Percentiles rank a stretch among this genome's conserved stretches.
These are phyloP conservation scores for Camelina hispida DNA, from an alignment of 345 rosid genomes.

Conservation along the genomic window DNA sequence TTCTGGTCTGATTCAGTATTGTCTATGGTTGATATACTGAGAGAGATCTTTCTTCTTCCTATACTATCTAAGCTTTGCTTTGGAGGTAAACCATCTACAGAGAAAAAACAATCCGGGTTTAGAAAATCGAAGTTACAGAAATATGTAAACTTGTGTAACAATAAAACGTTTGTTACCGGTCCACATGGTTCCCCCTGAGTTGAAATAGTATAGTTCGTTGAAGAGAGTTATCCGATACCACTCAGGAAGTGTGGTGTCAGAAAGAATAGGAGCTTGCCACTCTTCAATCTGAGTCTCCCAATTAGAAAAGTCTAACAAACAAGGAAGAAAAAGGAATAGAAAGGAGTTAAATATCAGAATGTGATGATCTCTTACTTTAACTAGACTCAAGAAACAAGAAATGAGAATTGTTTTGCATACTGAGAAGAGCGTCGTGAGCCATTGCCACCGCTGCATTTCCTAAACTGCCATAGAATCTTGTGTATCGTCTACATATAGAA, in stretches of 20 bases:
- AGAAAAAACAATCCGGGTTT: constrained; percentile 15
- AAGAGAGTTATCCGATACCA: constrained; percentile 87
- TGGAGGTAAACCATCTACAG: constrained; percentile 82
- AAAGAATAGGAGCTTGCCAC: constrained; percentile 94
- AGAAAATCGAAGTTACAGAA: background rate
- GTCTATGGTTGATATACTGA: constrained; percentile 49
- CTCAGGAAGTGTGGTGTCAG: constrained; percentile 84
- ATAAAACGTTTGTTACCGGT: constrained; percentile 64
- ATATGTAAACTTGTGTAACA: background rate
- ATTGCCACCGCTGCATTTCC: constrained; percentile 86
- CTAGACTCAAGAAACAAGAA: background rate
- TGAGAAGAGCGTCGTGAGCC: constrained; percentile 77
- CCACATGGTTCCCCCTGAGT: constrained; percentile 94
- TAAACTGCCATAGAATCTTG: constrained; percentile 76
- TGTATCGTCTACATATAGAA: constrained; percentile 68
- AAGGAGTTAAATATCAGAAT: background rate
- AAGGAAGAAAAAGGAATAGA: background rate
- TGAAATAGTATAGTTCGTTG: constrained; percentile 93
- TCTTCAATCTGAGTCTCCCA: constrained; percentile 92
- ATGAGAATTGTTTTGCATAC: constrained; percentile 45
- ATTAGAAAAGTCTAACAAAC: constrained; percentile 53
- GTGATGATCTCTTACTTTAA: background rate
- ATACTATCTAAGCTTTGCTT: constrained; percentile 62
- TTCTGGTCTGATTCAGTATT: constrained; percentile 48
- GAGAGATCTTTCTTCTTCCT: constrained; percentile 64